Percentiles rank a stretch among this genome's conserved stretches.
phyloP scores from a whole-genome alignment of 176 grass and related monocot species.

The Triticum turgidum region DNA sequence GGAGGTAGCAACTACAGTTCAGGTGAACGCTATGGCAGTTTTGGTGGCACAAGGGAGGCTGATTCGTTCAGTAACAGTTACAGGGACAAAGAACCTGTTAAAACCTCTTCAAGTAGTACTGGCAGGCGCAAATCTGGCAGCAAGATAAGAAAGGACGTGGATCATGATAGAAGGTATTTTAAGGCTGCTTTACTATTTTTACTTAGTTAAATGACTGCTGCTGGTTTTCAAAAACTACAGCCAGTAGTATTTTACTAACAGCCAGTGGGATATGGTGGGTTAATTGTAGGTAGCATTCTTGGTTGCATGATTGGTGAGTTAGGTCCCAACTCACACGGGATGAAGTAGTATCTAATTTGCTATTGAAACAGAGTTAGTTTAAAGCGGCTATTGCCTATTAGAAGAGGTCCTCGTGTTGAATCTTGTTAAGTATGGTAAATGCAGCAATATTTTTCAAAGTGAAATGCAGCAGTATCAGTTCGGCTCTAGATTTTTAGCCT shows the following conservation, averaged over 20 bases:
- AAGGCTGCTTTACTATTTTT: constrained; percentile 20
- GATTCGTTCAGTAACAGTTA: constrained; percentile 67
- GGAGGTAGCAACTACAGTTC: constrained; percentile 62
- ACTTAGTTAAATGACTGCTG: not conserved
- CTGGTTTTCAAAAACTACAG: constrained; percentile 10
- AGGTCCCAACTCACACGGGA: not conserved
- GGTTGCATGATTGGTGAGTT: not conserved
- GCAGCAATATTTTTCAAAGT: not conserved
- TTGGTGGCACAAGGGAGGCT: constrained; percentile 62
- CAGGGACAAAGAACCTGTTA: constrained; percentile 59
- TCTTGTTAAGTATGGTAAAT: constrained; percentile 23
- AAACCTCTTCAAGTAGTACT: constrained; percentile 42
- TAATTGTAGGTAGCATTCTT: not conserved
- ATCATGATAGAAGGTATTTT: constrained; percentile 48
- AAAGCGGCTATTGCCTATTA: constrained; percentile 10
- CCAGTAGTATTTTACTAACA: not conserved
- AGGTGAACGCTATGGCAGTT: constrained; percentile 75
- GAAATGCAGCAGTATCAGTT: not conserved
- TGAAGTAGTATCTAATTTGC: not conserved
- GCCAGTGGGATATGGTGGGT: not conserved
- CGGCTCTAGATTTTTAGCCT: not conserved
- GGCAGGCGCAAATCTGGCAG: constrained; percentile 41
- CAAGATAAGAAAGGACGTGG: constrained; percentile 51
- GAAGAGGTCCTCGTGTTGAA: not conserved
- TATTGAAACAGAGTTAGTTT: constrained; percentile 17